A percentile compares a stretch with the other conserved stretches of the same genome.
phyloP scores from a whole-genome alignment of 768 basidiomycete species.

The Polyporus arcularius region DNA sequence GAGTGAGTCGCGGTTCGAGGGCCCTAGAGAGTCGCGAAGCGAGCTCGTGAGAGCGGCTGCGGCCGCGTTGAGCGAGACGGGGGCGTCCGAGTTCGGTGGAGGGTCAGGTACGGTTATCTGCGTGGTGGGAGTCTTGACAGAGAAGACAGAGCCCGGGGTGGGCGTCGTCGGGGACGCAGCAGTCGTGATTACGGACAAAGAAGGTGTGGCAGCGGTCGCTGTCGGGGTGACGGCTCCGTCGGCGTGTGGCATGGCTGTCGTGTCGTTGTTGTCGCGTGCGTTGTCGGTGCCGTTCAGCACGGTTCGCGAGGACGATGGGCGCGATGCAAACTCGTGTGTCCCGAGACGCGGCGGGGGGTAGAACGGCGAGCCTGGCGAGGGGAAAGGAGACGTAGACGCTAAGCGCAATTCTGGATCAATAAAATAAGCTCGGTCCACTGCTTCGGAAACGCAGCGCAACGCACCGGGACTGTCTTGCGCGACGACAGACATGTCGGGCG shows the following conservation, averaged over 20 bases:
- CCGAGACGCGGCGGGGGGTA: constrained; percentile 67
- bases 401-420: constrained; percentile 28
- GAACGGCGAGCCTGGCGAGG: constrained; percentile 68
- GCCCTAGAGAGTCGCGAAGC: neutral
- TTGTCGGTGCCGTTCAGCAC: constrained; percentile 3
- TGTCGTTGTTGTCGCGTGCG: neutral
- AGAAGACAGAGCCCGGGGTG: constrained; percentile 19
- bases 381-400: constrained; percentile 49
- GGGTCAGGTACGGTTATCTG: constrained; percentile 29
- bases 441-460: neutral
- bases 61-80: constrained; percentile 14
- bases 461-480: constrained; percentile 26
- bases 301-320: constrained; percentile 34
- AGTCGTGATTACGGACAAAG: constrained; percentile 4
- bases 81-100: constrained; percentile 11
- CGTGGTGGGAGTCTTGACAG: constrained; percentile 19
- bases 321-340: constrained; percentile 67
- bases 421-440: constrained; percentile 10
- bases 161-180: constrained; percentile 24
- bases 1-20: constrained; percentile 32
- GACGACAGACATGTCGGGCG: constrained; percentile 24
- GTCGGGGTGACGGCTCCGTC: constrained; percentile 14
- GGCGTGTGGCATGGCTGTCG: constrained; percentile 2
- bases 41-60: constrained; percentile 35
- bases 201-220: constrained; percentile 8